These are phyloP conservation scores for Saururus chinensis DNA, from an alignment of 164 flowering plant genomes.

Conservation along the genomic window DNA sequence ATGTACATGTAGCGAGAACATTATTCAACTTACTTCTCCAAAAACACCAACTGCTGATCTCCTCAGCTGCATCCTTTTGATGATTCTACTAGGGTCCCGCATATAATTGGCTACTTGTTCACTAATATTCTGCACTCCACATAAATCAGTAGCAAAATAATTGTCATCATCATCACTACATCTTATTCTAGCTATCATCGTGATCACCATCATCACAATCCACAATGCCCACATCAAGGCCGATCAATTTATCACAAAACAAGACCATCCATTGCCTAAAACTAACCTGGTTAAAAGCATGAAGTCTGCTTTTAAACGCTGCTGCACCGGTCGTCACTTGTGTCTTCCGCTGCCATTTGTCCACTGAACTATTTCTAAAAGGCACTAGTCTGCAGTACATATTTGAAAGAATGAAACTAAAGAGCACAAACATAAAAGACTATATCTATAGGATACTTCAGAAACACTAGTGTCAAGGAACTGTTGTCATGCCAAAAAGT, in stretches of 20 bases:
- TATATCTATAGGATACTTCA: background rate
- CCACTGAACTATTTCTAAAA: slow-evolving; percentile 70
- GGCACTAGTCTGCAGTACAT: slow-evolving; percentile 45
- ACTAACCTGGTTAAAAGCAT: slow-evolving; percentile 90
- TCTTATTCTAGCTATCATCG: background rate
- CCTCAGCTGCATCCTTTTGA: slow-evolving; percentile 74
- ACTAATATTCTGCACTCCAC: slow-evolving; percentile 58
- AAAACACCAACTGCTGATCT: slow-evolving; percentile 52
- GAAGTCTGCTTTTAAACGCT: slow-evolving; percentile 61
- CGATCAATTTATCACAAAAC: background rate
- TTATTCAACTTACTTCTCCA: slow-evolving; percentile 45
- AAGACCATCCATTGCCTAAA: background rate
- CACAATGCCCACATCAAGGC: background rate
- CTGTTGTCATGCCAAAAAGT: no score
- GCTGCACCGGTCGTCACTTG: slow-evolving; percentile 91
- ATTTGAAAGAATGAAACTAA: slow-evolving; percentile 5
- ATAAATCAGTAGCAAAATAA: background rate
- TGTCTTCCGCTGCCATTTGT: slow-evolving; percentile 95
- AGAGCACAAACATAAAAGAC: background rate
- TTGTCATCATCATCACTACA: background rate
- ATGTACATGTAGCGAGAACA: background rate
- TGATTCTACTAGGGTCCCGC: slow-evolving; percentile 95
- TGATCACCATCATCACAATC: background rate
- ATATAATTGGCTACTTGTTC: slow-evolving; percentile 80
- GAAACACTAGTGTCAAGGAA: background rate